Evolutionary conservation across 1,284 basidiomycete species (phyloP).

Genomic region (Marasmius tenuissimus): DNA sequence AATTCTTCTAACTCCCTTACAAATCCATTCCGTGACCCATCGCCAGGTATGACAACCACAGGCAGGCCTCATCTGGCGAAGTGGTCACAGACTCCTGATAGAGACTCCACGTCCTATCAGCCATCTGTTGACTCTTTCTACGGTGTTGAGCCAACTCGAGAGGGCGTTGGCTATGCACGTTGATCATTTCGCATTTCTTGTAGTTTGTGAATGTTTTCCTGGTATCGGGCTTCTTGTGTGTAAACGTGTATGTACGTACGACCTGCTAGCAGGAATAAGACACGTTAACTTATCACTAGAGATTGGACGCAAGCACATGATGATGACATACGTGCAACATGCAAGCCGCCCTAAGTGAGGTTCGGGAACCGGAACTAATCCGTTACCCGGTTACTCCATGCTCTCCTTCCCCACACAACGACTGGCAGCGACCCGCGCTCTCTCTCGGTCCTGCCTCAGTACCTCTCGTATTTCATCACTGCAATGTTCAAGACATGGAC

Average conservation of each 20-base stretch:
- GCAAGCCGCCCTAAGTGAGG: too few relatives aligned
- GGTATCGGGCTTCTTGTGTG: background rate
- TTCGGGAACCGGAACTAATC: too few relatives aligned
- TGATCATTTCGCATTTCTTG: background rate
- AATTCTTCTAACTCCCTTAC: background rate
- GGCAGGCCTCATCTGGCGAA: background rate
- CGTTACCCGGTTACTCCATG: too few relatives aligned
- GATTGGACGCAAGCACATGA: too few relatives aligned
- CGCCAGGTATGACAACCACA: background rate
- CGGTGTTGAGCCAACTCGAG: slow-evolving; percentile 15
- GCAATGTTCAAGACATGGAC: background rate
- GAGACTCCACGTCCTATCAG: slow-evolving; percentile 22
- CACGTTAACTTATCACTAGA: too few relatives aligned
- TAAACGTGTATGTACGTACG: background rate
- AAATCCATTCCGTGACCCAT: slow-evolving; percentile 6
- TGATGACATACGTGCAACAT: too few relatives aligned
- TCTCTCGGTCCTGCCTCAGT: background rate
- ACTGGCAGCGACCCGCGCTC: background rate
- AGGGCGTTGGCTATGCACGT: background rate
- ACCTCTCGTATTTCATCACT: background rate
- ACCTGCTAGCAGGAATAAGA: background rate
- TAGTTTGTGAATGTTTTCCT: background rate
- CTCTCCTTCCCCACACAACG: background rate
- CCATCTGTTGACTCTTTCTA: slow-evolving; percentile 34
- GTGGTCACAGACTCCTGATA: slow-evolving; percentile 14